Evolutionary conservation across 2,329 filamentous ascomycete genomes (phyloP), one percentile per base, ranked within the genome.

Genomic region (Epicoccum sorghinum): DNA sequence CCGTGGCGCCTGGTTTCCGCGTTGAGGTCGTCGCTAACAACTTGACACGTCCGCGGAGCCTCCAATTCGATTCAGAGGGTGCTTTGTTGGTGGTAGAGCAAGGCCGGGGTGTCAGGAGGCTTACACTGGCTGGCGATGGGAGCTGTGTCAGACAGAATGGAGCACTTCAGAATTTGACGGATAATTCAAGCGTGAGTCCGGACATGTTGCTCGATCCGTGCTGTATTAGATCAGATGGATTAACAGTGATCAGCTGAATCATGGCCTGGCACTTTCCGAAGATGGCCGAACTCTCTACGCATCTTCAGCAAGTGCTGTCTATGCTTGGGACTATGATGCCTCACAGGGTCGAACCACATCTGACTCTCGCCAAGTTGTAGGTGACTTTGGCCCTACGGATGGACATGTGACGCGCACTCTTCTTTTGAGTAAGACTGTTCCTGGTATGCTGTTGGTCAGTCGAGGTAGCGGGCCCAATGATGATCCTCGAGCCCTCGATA

Each of bases 331-430:
- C 25, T 92, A 92, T 68, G 80, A 89, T 67, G 74, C 83, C n/a
- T 66, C 71, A 3, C 72, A 78, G 7, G 77, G 76, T 42, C 67
- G 67, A 22, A 76, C 74, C 37, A 80, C 80, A 4, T 79, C 84
- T 38, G 75, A 75, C 41, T 77, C 77, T 54, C 73, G 71, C 52
- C 83, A 80, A 3, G 55, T 91, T 4, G 77, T 92, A 41, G 77
- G 76, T 33, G 84, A 85, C 60, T 90, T 91, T 87, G 78, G 69
- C 12, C 75, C 81, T 46, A 45, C 59, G 54, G 71, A 77, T 4
- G 87, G 86, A 43, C 87, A 91, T 62, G 82, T 78, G 5, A 88
- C 87, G 0, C 82, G 89, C 32, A 91, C 89, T 0, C 77, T 92
- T 1, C 78, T 90, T 35, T 74, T 89, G 12, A 86, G 88, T 0